Evolutionary conservation across 2,329 filamentous ascomycete genomes (phyloP).

Genomic region (Colletotrichum noveboracense): DNA sequence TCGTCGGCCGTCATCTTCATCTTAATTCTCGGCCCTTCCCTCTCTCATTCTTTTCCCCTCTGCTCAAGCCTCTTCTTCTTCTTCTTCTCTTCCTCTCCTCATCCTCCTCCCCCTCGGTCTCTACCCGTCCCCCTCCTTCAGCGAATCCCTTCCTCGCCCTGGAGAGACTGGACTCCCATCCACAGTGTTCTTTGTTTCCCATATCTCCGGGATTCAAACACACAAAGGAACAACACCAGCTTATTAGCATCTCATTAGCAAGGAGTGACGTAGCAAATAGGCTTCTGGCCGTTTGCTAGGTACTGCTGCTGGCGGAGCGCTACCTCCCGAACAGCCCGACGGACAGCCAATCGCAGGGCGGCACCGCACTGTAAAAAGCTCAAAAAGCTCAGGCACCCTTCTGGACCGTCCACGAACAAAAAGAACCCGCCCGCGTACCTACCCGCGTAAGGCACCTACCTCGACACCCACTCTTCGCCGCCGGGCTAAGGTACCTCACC

Average conservation of each 20-base stretch:
- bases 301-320: neutral
- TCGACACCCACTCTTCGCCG: neutral
- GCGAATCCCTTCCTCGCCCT: neutral
- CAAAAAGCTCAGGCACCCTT: constrained; percentile 2
- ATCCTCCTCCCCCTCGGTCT: neutral
- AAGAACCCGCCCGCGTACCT: neutral
- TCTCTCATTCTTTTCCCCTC: neutral
- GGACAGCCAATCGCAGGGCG: constrained; percentile 1
- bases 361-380: neutral
- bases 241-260: neutral
- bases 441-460: neutral
- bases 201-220: neutral
- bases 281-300: neutral
- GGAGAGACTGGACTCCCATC: neutral
- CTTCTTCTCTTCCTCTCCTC: neutral
- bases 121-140: neutral
- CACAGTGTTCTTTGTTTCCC: neutral
- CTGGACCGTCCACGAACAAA: neutral
- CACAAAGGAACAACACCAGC: neutral
- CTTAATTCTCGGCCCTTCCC: constrained; percentile 1
- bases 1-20: constrained; percentile 1
- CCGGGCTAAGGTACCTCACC: neutral
- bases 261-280: neutral
- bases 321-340: neutral
- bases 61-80: neutral